Base-by-base conservation (phyloP, 495 filamentous ascomycete species). In the Penicillium odoratum region DNA sequence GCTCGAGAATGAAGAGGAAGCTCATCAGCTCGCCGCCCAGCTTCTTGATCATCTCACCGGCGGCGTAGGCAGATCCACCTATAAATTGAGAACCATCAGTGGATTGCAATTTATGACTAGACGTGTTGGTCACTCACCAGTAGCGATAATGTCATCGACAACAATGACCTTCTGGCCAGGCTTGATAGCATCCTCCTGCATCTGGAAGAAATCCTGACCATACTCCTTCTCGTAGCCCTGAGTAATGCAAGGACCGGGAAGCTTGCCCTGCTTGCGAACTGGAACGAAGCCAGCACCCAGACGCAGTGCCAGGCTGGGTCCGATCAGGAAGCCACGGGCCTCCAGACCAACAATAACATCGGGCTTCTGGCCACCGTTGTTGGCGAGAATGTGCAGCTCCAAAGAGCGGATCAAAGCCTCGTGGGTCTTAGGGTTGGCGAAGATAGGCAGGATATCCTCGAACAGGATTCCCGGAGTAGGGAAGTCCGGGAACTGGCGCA, bases 71-170 rank as follows among this genome's bases (percentile, higher is more conserved):
- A 61, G 91, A 96, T 62, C 94, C 94, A 74, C 92, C 92, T 97
- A 63, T 21, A 28, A 36, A 42, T 34, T 25, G 4, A 40, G 40
- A 40, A 42, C 25, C 52, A n/a, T 47, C 11, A 59, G 38, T 29
- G 26, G 36, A 30, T 25, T 16, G 25, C 28, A 11, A 29, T 16
- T 11, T 26, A 31, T n/a, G 2, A 1, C 2, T 21, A 15, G 46
- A 31, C 3, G 28, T 13, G 21, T 29, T 48, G 26, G 28, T 43
- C 21, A 73, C 86, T 71, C 81, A 96, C 94, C 94, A 59, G 94
- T 99, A 34, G 94, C 94, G 74, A 99, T 98, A 65, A 99, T 93
- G 71, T 99, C 94, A 70, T 99, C 94, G 43, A 99, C 89, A 49
- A 99, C 81, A 58, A 99, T 73, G 18, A 97, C 93, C 69, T 85